Evolutionary conservation across 2,329 filamentous ascomycete species (phyloP), one percentile per base, ranked within the genome.

Genomic region (Zymoseptoria crescenta): DNA sequence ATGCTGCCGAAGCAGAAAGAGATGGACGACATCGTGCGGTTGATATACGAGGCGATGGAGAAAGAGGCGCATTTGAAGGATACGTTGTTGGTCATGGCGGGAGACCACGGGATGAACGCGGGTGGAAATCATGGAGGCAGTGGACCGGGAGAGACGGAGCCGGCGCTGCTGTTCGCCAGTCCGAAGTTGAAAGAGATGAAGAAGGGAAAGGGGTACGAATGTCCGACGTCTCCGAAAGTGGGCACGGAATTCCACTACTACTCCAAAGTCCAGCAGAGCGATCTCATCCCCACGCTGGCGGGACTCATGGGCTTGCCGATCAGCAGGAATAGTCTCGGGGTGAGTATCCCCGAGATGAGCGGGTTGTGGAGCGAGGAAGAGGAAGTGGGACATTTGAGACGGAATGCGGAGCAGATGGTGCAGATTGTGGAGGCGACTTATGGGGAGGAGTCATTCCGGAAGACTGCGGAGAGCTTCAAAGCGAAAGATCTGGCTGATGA

Each of bases 41-140:
- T 83, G 59, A 87, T 99, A 27, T 96, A 90, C 70, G 77, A 80
- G 10, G 87, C 89, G 6, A 88, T 99, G 64, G 81, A 88, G 68
- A 80, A 80, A 3, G 76, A 88, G 58, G 71, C 81, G 1, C 87
- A 96, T 72, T 83, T 96, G 1, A 71, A 83, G 30, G 88, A 88
- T 4, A 91, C 93, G 0, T 77, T 99, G 1, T 81, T 99, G 52
- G 86, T 99, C 2, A 76, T 99, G 6, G 91, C 87, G 58, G 94
- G 94, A 58, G 95, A 99, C 68, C 94, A 99, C 71, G 94, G 94
- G n/a, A 99, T 99, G 94, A 99, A 97, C 67, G 93, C 97, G 67
- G 94, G 90, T 20, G 94, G 94, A 2, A 97, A 97, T 66, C 94
- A 99, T 72, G 94, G 94, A 29, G 94, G 93, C 48, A 96, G 93